Evolutionary conservation across 2,329 filamentous ascomycete genomes (phyloP).

Genomic region (Gyromitra esculenta): DNA sequence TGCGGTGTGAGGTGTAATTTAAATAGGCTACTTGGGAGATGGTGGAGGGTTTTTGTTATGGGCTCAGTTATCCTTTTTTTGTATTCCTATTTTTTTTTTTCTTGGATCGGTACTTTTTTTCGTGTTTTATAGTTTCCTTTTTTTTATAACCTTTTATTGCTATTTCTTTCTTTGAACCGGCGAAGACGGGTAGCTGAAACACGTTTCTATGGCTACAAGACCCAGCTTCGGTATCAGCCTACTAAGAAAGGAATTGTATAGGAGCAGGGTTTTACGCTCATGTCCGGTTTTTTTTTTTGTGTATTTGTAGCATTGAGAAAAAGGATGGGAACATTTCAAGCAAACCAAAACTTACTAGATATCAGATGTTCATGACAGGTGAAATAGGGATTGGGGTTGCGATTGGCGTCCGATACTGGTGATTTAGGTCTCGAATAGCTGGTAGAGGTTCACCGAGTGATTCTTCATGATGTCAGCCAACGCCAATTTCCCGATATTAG

Average conservation of each 20-base stretch:
- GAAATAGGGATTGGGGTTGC: background rate
- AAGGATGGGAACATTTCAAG: slow-evolving; percentile 32
- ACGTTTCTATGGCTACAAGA: slow-evolving; percentile 1
- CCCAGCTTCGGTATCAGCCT: background rate
- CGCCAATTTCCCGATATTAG: background rate
- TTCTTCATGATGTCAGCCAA: background rate
- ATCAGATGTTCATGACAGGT: background rate
- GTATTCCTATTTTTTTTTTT: slow-evolving; percentile 13
- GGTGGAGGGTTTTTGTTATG: slow-evolving; percentile 39
- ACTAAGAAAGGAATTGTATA: slow-evolving; percentile 13
- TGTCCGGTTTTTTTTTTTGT: slow-evolving; percentile 28
- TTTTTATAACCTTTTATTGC: slow-evolving; percentile 45
- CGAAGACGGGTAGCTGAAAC: slow-evolving; percentile 9
- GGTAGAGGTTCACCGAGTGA: background rate
- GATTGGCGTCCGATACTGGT: background rate
- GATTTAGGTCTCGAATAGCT: background rate
- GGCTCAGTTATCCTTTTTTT: slow-evolving; percentile 20
- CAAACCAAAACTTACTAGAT: slow-evolving; percentile 17
- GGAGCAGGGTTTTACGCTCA: slow-evolving; percentile 26
- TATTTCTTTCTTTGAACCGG: slow-evolving; percentile 18
- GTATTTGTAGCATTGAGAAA: slow-evolving; percentile 40
- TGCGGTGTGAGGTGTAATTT: slow-evolving; percentile 42
- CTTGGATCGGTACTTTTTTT: slow-evolving; percentile 47
- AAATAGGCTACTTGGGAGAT: slow-evolving; percentile 43
- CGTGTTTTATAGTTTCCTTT: slow-evolving; percentile 47